phyloP scores from a whole-genome alignment of 1,139 yeast genomes.

The Kluyveromyces sp. region DNA sequence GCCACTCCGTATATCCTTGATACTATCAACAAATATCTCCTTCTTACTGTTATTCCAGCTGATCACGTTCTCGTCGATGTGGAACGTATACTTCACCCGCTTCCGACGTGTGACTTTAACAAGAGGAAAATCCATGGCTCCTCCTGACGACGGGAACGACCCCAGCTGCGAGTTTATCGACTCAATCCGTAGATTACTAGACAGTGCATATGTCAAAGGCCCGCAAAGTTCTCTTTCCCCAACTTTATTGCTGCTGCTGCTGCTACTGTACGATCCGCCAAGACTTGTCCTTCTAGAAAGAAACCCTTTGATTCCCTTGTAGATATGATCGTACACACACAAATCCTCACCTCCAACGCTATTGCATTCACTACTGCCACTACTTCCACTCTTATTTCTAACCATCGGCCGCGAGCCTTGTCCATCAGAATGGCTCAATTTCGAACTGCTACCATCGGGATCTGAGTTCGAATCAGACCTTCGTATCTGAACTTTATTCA shows the following conservation, averaged over 20 bases:
- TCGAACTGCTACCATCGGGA: no score
- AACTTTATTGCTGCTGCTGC: background rate
- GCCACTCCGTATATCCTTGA: slow-evolving; percentile 59
- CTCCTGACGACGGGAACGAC: background rate
- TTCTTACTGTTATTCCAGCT: slow-evolving; percentile 26
- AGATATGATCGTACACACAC: slow-evolving; percentile 1
- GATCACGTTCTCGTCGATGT: slow-evolving; percentile 18
- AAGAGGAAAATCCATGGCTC: slow-evolving; percentile 10
- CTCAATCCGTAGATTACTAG: slow-evolving; percentile 7
- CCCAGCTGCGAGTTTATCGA: background rate
- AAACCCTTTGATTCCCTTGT: slow-evolving; percentile 3
- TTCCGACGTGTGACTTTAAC: slow-evolving; percentile 27
- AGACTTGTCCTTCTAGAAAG: background rate
- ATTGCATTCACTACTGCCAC: background rate
- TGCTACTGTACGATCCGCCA: background rate
- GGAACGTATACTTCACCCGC: slow-evolving; percentile 18
- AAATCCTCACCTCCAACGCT: background rate
- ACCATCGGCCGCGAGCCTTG: no score
- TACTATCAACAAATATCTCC: slow-evolving; percentile 54
- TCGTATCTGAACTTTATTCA: no score
- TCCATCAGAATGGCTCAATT: no score
- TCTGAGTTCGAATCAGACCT: no score
- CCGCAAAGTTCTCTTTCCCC: slow-evolving; percentile 12
- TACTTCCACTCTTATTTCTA: background rate
- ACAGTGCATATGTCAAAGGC: slow-evolving; percentile 20